A percentile compares a stretch with the other conserved stretches of the same genome.
phyloP scores from a whole-genome alignment of 306 rosid genomes.

The Fragaria vesca region DNA sequence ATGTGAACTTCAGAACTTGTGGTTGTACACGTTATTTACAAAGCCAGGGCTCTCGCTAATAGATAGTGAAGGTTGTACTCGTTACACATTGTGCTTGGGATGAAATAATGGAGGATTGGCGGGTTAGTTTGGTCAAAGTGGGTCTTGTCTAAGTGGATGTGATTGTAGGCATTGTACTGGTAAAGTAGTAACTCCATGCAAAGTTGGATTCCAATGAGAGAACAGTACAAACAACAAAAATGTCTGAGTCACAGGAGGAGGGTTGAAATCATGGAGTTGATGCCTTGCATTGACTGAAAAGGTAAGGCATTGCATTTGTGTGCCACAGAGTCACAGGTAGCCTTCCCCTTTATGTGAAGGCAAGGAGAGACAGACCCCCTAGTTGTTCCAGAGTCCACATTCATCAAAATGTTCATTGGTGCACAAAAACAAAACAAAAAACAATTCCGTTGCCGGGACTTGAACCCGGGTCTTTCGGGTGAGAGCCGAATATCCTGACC shows the following conservation, averaged over 20 bases:
- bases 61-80: no score
- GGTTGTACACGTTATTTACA: not conserved
- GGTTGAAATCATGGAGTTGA: not conserved
- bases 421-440: accelerated
- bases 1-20: not conserved
- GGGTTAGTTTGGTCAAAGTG: not conserved
- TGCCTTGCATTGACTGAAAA: not conserved
- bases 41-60: not conserved
- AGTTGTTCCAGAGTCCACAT: not conserved
- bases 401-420: not conserved
- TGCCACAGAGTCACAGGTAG: not conserved
- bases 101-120: not conserved
- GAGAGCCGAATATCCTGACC: conserved; percentile 26
- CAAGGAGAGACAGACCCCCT: not conserved
- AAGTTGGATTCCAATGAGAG: not conserved
- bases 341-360: not conserved
- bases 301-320: not conserved
- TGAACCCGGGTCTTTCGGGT: conserved; percentile 28
- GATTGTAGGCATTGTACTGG: not conserved
- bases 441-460: conserved; percentile 17
- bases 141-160: not conserved
- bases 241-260: not conserved
- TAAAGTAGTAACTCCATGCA: not conserved
- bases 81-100: not conserved
- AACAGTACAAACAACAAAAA: not conserved